Percentiles rank a stretch among this genome's conserved stretches.
These are phyloP conservation scores for Wickerhamiella bombiphila DNA, from an alignment of 805 yeast species.

Conservation along the genomic window DNA sequence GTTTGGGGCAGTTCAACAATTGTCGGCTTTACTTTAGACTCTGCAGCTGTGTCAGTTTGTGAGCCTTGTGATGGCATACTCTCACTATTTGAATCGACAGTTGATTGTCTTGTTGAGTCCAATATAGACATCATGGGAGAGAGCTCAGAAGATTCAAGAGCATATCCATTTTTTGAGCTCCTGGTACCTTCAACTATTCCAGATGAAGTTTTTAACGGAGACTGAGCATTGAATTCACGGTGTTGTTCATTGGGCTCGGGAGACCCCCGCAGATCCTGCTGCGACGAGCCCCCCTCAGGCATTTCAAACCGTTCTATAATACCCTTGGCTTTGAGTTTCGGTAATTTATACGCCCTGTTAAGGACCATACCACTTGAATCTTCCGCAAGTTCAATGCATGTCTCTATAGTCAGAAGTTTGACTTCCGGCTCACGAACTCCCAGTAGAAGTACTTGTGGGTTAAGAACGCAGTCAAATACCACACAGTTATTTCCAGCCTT, in stretches of 20 bases:
- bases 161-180: too few relatives aligned
- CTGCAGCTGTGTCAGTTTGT: background rate
- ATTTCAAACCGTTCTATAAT: slow-evolving; percentile 30
- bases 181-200: background rate
- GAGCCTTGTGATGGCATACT: background rate
- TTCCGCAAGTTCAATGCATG: slow-evolving; percentile 75
- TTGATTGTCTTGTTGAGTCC: too few relatives aligned
- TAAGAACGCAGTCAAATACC: slow-evolving; percentile 70
- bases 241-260: background rate
- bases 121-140: too few relatives aligned
- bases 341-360: slow-evolving; percentile 48
- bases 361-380: slow-evolving; percentile 34
- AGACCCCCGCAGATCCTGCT: too few relatives aligned
- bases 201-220: background rate
- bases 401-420: slow-evolving; percentile 54
- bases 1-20: background rate
- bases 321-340: slow-evolving; percentile 65
- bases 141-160: background rate
- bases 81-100: background rate
- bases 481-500: slow-evolving; percentile 47
- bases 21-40: background rate
- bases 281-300: slow-evolving; percentile 6
- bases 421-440: slow-evolving; percentile 43
- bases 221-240: background rate
- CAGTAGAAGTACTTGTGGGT: slow-evolving; percentile 49